A percentile compares a stretch with the other conserved stretches of the same genome.
Conservation (phyloP, 331 rosid genomes). For the Malus hybrid region DNA sequence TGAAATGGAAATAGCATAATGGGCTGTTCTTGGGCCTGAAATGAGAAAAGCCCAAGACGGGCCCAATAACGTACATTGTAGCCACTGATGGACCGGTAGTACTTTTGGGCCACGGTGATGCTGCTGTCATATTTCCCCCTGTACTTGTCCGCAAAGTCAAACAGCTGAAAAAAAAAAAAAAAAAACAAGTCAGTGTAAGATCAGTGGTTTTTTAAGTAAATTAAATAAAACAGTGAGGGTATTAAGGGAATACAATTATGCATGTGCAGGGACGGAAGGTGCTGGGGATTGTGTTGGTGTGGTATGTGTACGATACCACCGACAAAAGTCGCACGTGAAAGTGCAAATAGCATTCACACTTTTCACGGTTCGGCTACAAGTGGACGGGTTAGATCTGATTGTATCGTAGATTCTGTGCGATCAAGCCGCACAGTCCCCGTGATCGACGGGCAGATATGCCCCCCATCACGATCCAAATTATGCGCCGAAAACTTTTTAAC, state of each 20-base stretch:
- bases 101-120: conserved; percentile 69
- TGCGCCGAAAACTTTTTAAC: background rate
- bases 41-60: background rate
- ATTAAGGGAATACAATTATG: background rate
- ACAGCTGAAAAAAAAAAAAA: conserved; percentile 21
- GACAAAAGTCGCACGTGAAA: conserved; percentile 51
- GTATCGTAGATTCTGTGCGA: conserved; percentile 16
- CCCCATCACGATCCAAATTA: conserved; percentile 11
- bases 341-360: conserved; percentile 12
- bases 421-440: background rate
- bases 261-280: background rate
- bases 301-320: conserved; percentile 26
- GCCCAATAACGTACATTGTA: conserved; percentile 31
- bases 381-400: conserved; percentile 25
- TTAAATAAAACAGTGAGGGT: background rate
- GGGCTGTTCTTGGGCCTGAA: background rate
- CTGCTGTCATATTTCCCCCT: conserved; percentile 96
- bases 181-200: background rate
- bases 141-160: conserved; percentile 83
- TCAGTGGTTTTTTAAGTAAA: background rate
- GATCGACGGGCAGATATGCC: conserved; percentile 5
- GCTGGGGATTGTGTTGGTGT: background rate
- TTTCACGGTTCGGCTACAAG: conserved; percentile 7
- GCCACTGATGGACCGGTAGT: conserved; percentile 73
- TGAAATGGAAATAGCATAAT: background rate